Base-by-base conservation (phyloP, 2,329 filamentous ascomycete genomes). In the Fusarium solani-melongenae region DNA sequence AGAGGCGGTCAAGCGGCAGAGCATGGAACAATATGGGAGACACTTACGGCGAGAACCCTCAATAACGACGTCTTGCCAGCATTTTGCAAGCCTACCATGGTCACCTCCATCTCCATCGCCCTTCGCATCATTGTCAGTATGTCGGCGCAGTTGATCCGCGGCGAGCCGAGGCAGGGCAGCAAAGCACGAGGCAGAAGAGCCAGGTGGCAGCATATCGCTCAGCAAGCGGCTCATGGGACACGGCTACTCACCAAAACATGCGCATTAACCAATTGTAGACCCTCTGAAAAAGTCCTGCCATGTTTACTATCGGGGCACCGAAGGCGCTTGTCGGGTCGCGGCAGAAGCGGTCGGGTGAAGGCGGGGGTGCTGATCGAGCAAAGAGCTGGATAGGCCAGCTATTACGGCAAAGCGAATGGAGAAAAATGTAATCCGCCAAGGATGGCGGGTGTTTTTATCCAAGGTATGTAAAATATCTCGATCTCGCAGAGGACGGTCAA, bases 31-130 rank as follows among this genome's bases (percentile, higher is more conserved):
- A 29, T 64, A 62, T n/a, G 36, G 20, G 55, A 59, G 57, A 64
- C 49, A 82, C 96, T 90, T 92, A 99, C 96, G 87, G 96, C 95
- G 79, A 99, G 89, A 79, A 98, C 96, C 78, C 95, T 91, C 83
- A 99, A 88, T 80, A 99, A 85, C 71, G 96, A 98, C 41, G 96
- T 98, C 87, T 99, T 99, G 80, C 96, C 96, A 68, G 96, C 96
- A 86, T 98, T 98, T 83, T 99, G 96, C 81, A 99, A 87, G 27
- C 96, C 96, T 82, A 99, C 96, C 93, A 99, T 97, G 77, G 96
- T 98, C 82, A 99, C 96, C 85, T 99, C 96, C 95, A 99, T 98
- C 87, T 99, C 96, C 76, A 95, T 97, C 77, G 96, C 95, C 96
- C 96, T 98, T 75, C 71, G 66, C 60, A 31, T 39, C 22, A 46